Evolutionary conservation across 257 asterid species (phyloP), one percentile per base, ranked within the genome.

Genomic region (Verbascum thapsus): DNA sequence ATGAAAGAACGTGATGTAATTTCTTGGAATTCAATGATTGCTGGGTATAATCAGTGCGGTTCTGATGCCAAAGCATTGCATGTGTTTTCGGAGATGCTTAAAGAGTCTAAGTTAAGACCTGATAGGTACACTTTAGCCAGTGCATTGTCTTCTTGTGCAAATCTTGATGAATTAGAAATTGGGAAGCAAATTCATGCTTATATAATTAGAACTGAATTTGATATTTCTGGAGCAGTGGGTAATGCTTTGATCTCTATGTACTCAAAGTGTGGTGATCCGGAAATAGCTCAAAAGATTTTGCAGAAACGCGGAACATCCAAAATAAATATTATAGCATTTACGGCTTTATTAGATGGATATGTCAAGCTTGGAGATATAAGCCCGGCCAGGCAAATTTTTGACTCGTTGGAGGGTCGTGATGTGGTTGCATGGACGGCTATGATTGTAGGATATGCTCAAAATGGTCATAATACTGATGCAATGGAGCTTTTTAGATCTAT

Each of bases 341-440:
- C 96, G 18, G 69, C 95, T 61, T 76, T 91, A 51, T 75, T 91
- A 58, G 92, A 88, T 78, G 94, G 98, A 37, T 91, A 86, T 7
- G 51, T 83, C 63, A 91, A 91, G 82, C 76, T 80, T 53, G 96
- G 95, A 59, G 84, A 91, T 76, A 64, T 88, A 48, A 48, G 63
- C 77, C 86, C 98, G n/a, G 95, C 96, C 12, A 79, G 91, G 78
- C 49, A 75, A 76, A 86, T 91, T 23, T 91, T 91, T 51, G 79
- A 91, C 71, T 73, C 80, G 20, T 74, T 88, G 77, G 47, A 51
- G 30, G 78, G 83, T 38, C 86, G 86, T 20, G 96, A 91, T 77
- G 96, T 91, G 55, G 88, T 91, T 66, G 80, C 87, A 16, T 91
- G 95, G 91, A 91, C 98, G 0, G 96, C 96, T 37, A 88, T 88